Conservation (phyloP, 768 basidiomycete genomes). For the Phanerochaete sordida region DNA sequence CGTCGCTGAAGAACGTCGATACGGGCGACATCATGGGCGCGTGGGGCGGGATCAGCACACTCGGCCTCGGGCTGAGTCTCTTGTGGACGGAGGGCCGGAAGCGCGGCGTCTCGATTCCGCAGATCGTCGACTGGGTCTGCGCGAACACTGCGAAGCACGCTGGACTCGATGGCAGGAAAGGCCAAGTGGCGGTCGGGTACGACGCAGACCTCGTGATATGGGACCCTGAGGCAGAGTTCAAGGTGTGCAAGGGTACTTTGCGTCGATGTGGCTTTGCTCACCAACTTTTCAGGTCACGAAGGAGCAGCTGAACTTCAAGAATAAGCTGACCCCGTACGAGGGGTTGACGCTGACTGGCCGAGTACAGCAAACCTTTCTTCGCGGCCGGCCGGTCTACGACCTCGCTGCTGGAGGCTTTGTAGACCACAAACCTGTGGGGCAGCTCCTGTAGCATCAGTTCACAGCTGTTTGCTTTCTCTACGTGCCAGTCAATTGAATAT, state of each 20-base stretch:
- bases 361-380: slow-evolving; percentile 75
- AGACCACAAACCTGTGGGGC: neutral
- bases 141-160: slow-evolving; percentile 76
- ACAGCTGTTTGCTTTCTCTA: neutral
- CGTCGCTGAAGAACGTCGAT: slow-evolving; percentile 74
- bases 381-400: slow-evolving; percentile 69
- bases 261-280: neutral
- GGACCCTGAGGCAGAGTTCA: slow-evolving; percentile 54
- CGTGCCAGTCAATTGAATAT: too few relatives aligned
- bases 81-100: slow-evolving; percentile 82
- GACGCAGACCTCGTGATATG: slow-evolving; percentile 90
- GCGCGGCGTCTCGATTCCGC: slow-evolving; percentile 51
- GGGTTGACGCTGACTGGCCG: slow-evolving; percentile 66
- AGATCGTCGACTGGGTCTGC: slow-evolving; percentile 75
- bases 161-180: slow-evolving; percentile 67
- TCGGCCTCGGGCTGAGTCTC: slow-evolving; percentile 80
- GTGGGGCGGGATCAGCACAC: slow-evolving; percentile 93
- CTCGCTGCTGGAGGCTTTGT: slow-evolving; percentile 21
- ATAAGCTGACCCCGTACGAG: slow-evolving; percentile 89
- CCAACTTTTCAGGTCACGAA: slow-evolving; percentile 58
- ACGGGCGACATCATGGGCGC: slow-evolving; percentile 82
- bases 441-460: neutral
- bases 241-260: slow-evolving; percentile 30
- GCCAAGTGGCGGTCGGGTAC: slow-evolving; percentile 63
- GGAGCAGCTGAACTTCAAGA: slow-evolving; percentile 81